Evolutionary conservation across 1,284 basidiomycete genomes (phyloP), one percentile per base, ranked within the genome.

Genomic region (Pseudozyma hubeiensis): DNA sequence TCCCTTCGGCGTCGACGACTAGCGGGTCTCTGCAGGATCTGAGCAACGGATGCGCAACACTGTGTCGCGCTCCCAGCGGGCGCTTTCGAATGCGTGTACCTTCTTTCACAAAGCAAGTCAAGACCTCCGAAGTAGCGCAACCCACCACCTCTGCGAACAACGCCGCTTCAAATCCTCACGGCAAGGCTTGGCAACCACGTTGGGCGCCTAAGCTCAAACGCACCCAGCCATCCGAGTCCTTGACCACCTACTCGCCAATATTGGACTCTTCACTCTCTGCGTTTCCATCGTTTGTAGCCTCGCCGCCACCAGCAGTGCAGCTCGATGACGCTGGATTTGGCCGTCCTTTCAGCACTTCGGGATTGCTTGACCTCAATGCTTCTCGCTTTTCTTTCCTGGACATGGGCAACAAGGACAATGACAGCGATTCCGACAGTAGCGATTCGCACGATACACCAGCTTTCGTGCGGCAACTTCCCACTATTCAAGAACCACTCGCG

Each of bases 131-230:
- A 43, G 16, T 52, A 29, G 33, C 39, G 31, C 55, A 33, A 17
- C 40, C 30, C 40, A 31, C 13, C 17, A 17, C 51, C 10, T n/a
- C 50, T 1, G 30, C 5, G 31, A 47, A 48, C 7, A 52, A 35
- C 49, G 5, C 16, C 6, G 19, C n/a, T 6, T 4, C 45, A 5
- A 33, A 48, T 10, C 34, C 50, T 10, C 29, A 41, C 5, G 33
- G 16, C 46, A 50, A 59, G 40, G 51, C 14, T 4, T 73, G 70
- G 70, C 60, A 67, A 29, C 70, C 64, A 2, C 54, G 70, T 51
- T 73, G 70, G 70, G 64, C 70, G 29, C 70, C 70, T 5, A 73
- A 58, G 37, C 51, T 66, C 31, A 72, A 61, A 29, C 54, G 56
- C 16, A 57, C 53, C 13, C 59, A 37, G 31, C 60, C 56, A 1